These are phyloP conservation scores for Saposhnikovia divaricata DNA, from an alignment of 129 eudicot genomes.

Conservation along the genomic window DNA sequence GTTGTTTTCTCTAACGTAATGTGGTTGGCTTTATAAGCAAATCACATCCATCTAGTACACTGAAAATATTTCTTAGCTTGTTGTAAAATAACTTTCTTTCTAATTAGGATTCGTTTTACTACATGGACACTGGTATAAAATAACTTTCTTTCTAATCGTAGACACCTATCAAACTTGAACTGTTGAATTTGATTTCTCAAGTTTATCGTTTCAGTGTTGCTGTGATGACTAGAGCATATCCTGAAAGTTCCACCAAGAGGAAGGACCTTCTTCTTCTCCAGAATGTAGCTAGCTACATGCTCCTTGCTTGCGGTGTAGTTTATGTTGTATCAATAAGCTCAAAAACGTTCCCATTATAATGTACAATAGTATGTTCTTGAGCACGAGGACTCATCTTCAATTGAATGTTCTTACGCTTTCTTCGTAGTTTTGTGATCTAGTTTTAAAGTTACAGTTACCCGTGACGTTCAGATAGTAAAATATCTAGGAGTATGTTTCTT, in stretches of 20 bases:
- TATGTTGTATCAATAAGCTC: constrained; percentile 76
- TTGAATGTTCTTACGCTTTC: not conserved
- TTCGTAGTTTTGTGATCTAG: not conserved
- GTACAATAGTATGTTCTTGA: not conserved
- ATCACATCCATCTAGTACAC: not conserved
- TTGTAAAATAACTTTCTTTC: not conserved
- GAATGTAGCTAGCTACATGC: constrained; percentile 72
- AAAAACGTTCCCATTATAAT: not conserved
- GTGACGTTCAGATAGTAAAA: not conserved
- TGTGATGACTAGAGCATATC: constrained; percentile 96
- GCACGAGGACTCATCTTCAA: not conserved
- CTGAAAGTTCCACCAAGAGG: constrained; percentile 38
- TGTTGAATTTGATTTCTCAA: constrained; percentile 16
- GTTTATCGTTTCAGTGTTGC: constrained; percentile 63
- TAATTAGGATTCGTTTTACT: too few relatives aligned
- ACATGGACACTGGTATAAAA: too few relatives aligned
- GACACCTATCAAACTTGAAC: not conserved
- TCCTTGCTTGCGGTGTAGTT: constrained; percentile 80
- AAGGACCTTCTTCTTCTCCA: constrained; percentile 63
- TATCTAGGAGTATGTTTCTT: not conserved
- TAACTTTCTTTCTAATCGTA: not conserved
- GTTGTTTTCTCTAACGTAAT: not conserved
- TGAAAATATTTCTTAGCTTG: not conserved
- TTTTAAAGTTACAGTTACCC: not conserved
- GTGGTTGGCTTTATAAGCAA: not conserved